A percentile compares a stretch with the other conserved stretches of the same genome.
Evolutionary conservation across 23 red algal genomes (phyloP).

Genomic region (Gracilariopsis chorda): DNA sequence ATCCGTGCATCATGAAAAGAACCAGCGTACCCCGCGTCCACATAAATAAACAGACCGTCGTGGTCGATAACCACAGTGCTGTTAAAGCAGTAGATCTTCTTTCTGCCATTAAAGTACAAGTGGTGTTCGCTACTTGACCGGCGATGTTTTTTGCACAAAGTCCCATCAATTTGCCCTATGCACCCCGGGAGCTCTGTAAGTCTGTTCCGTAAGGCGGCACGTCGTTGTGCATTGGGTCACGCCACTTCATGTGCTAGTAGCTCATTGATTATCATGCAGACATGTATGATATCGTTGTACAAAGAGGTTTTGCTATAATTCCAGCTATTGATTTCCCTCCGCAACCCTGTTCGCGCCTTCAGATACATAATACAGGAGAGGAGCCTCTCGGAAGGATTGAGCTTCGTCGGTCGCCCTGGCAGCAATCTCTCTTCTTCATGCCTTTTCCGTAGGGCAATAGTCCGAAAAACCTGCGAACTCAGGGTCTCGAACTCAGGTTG

Average conservation of each 20-base stretch:
- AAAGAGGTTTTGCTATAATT: conserved; percentile 4
- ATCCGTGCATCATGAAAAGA: neutral
- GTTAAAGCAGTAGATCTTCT: conserved; percentile 29
- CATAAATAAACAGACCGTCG: conserved; percentile 7
- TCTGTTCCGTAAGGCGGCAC: neutral
- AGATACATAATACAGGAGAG: neutral
- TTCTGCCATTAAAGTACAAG: neutral
- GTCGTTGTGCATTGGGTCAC: neutral
- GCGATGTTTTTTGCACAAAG: neutral
- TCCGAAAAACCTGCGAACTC: neutral
- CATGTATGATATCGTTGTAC: neutral
- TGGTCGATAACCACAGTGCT: neutral
- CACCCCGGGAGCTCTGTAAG: neutral
- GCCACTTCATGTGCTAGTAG: neutral
- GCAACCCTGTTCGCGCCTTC: neutral
- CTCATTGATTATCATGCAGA: neutral
- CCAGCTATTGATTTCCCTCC: neutral
- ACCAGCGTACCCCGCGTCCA: neutral
- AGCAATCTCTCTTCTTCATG: neutral
- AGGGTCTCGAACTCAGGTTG: neutral
- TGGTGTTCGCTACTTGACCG: neutral
- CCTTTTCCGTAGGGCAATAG: neutral
- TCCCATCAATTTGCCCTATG: conserved; percentile 13
- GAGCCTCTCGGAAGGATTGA: neutral
- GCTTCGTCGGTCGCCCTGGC: neutral